A percentile compares a stretch with the other conserved stretches of the same genome.
phyloP scores from a whole-genome alignment of 2,329 filamentous ascomycete species.

The Phialocephala sp. region DNA sequence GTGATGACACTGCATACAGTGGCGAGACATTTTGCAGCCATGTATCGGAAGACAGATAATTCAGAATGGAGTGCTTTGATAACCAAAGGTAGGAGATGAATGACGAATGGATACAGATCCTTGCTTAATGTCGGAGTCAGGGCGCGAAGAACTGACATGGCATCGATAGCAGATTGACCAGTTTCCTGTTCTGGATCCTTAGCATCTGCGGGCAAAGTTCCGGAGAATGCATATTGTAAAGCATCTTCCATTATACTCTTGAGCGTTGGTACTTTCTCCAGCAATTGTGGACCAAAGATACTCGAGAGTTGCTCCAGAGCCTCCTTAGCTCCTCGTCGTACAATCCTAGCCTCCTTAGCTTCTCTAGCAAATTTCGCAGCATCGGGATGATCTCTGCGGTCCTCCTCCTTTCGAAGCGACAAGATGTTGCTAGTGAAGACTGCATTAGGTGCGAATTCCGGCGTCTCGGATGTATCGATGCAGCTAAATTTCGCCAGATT shows the following conservation, averaged over 20 bases:
- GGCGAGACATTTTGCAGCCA: slow-evolving; percentile 95
- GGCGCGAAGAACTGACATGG: slow-evolving; percentile 88
- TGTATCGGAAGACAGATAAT: slow-evolving; percentile 92
- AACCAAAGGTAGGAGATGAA: slow-evolving; percentile 82
- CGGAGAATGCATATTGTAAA: slow-evolving; percentile 74
- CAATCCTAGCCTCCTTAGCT: slow-evolving; percentile 86
- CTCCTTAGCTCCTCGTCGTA: slow-evolving; percentile 90
- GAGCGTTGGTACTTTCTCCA: slow-evolving; percentile 85
- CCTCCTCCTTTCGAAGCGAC: slow-evolving; percentile 96
- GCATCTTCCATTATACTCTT: slow-evolving; percentile 82
- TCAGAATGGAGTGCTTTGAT: slow-evolving; percentile 87
- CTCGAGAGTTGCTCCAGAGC: slow-evolving; percentile 85
- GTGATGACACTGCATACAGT: slow-evolving; percentile 97
- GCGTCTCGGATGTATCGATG: slow-evolving; percentile 96
- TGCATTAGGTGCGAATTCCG: slow-evolving; percentile 88
- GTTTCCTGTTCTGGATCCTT: slow-evolving; percentile 74
- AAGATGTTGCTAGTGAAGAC: slow-evolving; percentile 80
- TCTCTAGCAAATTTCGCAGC: slow-evolving; percentile 89
- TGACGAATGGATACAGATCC: slow-evolving; percentile 78
- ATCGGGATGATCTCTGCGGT: slow-evolving; percentile 90
- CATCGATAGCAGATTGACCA: slow-evolving; percentile 93
- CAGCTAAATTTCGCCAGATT: slow-evolving; percentile 98
- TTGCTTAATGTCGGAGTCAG: slow-evolving; percentile 87
- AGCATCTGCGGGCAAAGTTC: slow-evolving; percentile 74
- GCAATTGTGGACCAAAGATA: slow-evolving; percentile 77